Conservation (phyloP, 2,329 filamentous ascomycete species). For the Hymenoscyphus salicellus region DNA sequence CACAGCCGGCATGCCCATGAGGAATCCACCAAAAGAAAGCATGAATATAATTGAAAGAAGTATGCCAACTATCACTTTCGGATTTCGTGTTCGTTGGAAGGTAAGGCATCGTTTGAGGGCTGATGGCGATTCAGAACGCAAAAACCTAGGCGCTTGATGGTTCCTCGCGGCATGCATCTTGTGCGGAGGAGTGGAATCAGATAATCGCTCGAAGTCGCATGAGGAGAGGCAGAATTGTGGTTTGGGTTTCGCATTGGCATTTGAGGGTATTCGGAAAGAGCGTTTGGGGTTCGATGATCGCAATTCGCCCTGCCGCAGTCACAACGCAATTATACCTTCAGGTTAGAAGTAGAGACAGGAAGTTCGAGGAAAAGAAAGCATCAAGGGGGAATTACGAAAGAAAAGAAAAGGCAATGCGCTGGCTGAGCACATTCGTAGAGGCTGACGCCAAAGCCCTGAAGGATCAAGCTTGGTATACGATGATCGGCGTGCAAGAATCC, state of each 20-base stretch:
- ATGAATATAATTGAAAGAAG: conserved; percentile 36
- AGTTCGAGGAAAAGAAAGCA: neutral
- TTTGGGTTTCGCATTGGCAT: neutral
- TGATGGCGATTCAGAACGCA: neutral
- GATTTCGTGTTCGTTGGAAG: conserved; percentile 22
- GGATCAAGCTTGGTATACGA: neutral
- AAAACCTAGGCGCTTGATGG: neutral
- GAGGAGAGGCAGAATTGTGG: neutral
- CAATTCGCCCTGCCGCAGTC: neutral
- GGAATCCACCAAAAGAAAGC: conserved; percentile 30
- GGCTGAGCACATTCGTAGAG: neutral
- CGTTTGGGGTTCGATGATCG: neutral
- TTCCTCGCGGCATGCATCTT: neutral
- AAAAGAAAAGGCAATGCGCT: neutral
- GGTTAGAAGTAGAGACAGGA: neutral
- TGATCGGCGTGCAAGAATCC: neutral
- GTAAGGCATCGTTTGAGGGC: neutral
- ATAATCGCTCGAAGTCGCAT: neutral
- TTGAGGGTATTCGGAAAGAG: neutral
- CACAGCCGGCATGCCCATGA: conserved; percentile 37
- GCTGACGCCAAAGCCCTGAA: neutral
- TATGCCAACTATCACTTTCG: conserved; percentile 36
- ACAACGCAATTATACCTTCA: neutral
- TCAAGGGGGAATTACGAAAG: neutral
- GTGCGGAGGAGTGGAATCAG: neutral